Base-by-base conservation (phyloP, 176 grass and related monocot species). In the Oryza punctata region DNA sequence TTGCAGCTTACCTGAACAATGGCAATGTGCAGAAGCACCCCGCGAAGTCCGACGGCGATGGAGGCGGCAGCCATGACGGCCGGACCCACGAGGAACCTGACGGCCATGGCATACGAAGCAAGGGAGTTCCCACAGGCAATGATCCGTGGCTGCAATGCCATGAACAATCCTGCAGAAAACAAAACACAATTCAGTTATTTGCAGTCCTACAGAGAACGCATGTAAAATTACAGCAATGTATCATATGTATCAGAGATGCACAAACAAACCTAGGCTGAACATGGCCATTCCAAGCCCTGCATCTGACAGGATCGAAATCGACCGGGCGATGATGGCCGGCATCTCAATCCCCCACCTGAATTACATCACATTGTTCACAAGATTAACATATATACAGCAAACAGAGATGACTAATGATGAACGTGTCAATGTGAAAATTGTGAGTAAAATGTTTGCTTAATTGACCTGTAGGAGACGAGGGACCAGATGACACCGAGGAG, bases 221-320 rank as follows among this genome's bases (percentile, higher is more conserved):
- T 18, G 2, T 0, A 81, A 43, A 23, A 33, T 73, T 10, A 3
- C 1, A 54, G 30, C 19, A 72, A 66, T 72, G 9, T 7, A 29
- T 18, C 8, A 64, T 28, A n/a, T 40, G 30, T n/a, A 64, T 40
- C 26, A 40, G 50, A 46, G 21, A 69, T 60, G 3, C 5, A 45
- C 73, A 74, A 25, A 45, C 73, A 70, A n/a, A 97, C 95, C 95
- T 38, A 97, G 88, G 77, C 95, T 97, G 84, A 97, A 97, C 95
- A 97, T 97, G 10, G 95, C 95, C 95, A 97, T 97, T 23, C 95
- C 95, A 27, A 97, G 95, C 12, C 95, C 95, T 11, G 95, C 95
- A 67, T 97, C 90, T 0, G 95, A 97, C 11, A 97, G 84, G 70
- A 97, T 91, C 21, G 95, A 84, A 63, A 97, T 97, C 0, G 95